These are phyloP conservation scores for Tephrocybe sp. DNA, from an alignment of 768 basidiomycete species.

Conservation along the genomic window DNA sequence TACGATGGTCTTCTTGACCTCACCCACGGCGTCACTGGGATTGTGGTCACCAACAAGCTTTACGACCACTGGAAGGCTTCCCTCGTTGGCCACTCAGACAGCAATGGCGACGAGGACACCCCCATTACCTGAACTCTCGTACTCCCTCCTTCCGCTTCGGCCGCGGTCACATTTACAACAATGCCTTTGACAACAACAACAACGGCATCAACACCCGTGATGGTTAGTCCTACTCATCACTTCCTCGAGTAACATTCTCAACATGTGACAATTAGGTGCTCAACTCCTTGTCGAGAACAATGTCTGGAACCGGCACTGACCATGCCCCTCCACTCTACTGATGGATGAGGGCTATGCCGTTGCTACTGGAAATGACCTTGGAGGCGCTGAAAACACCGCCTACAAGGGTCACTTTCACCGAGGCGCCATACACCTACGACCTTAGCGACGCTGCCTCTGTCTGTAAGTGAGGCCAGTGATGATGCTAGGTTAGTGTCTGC, in stretches of 20 bases:
- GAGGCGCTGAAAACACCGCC: constrained; percentile 32
- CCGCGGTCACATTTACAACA: constrained; percentile 47
- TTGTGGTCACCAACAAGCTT: constrained; percentile 43
- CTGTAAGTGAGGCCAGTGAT: no score
- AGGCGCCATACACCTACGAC: constrained; percentile 35
- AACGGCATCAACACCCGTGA: constrained; percentile 46
- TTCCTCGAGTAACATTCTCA: no score
- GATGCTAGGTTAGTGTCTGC: no score
- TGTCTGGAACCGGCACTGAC: constrained; percentile 39
- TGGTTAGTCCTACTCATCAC: constrained; percentile 32
- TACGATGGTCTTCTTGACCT: constrained; percentile 47
- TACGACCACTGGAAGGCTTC: constrained; percentile 47
- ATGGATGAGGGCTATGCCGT: constrained; percentile 42
- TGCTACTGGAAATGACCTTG: constrained; percentile 36
- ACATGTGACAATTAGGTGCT: no score
- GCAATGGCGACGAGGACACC: constrained; percentile 37
- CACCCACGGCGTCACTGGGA: constrained; percentile 41
- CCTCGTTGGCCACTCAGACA: constrained; percentile 45
- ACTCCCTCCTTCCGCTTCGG: constrained; percentile 50
- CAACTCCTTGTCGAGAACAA: constrained; percentile 50
- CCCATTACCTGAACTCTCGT: constrained; percentile 43
- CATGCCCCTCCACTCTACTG: constrained; percentile 41
- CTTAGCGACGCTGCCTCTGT: no score
- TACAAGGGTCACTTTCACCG: constrained; percentile 31
- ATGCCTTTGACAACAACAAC: constrained; percentile 40